Evolutionary conservation across 2,329 filamentous ascomycete species (phyloP), one percentile per base, ranked within the genome.

Genomic region (Remersonia thermophila): DNA sequence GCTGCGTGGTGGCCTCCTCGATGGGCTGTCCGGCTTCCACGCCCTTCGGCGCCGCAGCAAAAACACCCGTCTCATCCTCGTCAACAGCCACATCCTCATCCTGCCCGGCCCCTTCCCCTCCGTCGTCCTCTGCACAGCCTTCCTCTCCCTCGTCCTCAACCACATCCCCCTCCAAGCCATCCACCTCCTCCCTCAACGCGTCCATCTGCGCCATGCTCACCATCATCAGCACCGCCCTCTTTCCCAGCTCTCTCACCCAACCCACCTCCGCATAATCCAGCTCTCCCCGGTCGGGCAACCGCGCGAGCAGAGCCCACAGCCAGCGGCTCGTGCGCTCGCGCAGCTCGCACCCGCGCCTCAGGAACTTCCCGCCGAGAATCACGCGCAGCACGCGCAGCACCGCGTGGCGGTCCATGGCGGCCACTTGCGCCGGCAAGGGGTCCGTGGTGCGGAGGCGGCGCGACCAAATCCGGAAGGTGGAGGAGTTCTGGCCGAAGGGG

Each of bases 221-320:
- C 47, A 71, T 66, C 38, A 81, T 55, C 46, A 76, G 53, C 14
- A 80, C 74, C 1, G 85, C 85, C 45, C 77, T 71, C 57, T 85
- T 84, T 1, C 82, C 86, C 25, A 96, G 56, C 39, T 91, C 83
- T 34, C 89, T 69, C 18, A 95, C 63, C 50, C 77, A 74, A 4
- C 77, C 79, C 23, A 93, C 73, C 51, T 91, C 81, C 30, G 76
- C 71, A 44, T 83, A 80, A 42, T 75, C 73, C 54, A 95, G 62
- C 55, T 83, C 77, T 2, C 85, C 85, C 8, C 74, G 62, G 26
- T 83, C 81, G 1, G 82, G 78, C 40, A 89, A 67, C 39, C 77
- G 71, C 3, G 82, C 84, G 30, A 95, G 63, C 39, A 94, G 58
- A 0, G 80, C 77, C 87, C 86, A 95, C 3, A 83, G 64, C 89